Conservation (phyloP, 1,284 basidiomycete genomes). For the Vanrija humicola region DNA sequence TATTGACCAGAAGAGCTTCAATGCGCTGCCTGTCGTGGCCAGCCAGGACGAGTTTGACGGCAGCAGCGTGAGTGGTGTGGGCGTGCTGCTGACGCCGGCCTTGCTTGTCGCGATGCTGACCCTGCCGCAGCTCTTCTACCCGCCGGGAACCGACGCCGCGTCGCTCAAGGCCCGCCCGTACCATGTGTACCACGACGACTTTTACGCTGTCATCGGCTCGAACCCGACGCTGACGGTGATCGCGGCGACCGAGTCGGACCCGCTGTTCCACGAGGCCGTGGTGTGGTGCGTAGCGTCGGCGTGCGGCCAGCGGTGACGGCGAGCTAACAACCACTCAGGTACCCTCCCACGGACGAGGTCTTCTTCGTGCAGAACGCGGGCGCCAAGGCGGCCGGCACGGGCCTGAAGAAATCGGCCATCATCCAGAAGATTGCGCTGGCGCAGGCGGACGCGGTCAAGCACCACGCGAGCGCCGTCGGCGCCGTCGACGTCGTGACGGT, state of each 20-base stretch:
- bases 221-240: constrained; percentile 59
- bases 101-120: background rate
- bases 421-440: constrained; percentile 52
- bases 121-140: constrained; percentile 34
- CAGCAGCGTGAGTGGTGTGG: constrained; percentile 22
- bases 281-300: constrained; percentile 51
- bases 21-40: constrained; percentile 26
- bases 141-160: constrained; percentile 26
- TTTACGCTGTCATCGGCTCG: constrained; percentile 59
- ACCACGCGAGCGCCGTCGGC: constrained; percentile 43
- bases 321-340: constrained; percentile 14
- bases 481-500: constrained; percentile 54
- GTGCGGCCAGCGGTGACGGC: background rate
- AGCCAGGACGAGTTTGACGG: constrained; percentile 25
- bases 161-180: constrained; percentile 50
- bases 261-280: constrained; percentile 70
- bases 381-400: constrained; percentile 47
- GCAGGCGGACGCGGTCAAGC: constrained; percentile 48
- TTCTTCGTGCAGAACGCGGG: constrained; percentile 56
- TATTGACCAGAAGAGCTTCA: constrained; percentile 30
- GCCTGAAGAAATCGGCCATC: constrained; percentile 51
- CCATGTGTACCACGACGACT: constrained; percentile 62
- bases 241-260: constrained; percentile 54
- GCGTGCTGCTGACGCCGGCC: no score
- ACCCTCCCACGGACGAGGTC: constrained; percentile 59